Base-by-base conservation (phyloP, 345 rosid genomes). In the Corchorus olitorius region DNA sequence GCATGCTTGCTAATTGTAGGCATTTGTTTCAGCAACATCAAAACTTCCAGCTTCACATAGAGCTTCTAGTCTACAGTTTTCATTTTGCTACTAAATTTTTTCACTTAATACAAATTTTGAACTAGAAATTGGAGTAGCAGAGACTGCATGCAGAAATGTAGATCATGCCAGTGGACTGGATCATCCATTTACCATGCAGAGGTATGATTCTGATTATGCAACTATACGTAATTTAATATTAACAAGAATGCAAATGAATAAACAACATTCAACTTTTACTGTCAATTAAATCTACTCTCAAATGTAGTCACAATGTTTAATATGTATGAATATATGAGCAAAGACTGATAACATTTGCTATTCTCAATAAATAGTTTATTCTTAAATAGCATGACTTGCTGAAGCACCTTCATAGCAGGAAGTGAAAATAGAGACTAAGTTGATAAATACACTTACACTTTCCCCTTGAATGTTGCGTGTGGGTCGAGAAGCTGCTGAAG, bases 401-500 rank as follows among this genome's bases (percentile, higher is more conserved):
- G 33, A 70, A 52, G 60, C 15, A 64, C 22, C 17, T 49, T 48
- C 34, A 70, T 69, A 67, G 50, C 35, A 14, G 22, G 58, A 64
- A 56, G 3, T 16, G 17, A 41, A 41, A 0, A 41, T 17, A 34
- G 13, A 33, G 65, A 48, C 41, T n/a, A 12, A 48, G 50, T 34
- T 59, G 60, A 76, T 10, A 10, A 8, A 61, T 33, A 75, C 60
- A 70, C 89, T 78, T 81, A 92, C 98, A 77, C 79, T 91, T 75
- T 90, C 93, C 84, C 94, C 92, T 62, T 83, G 87, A 67, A 93
- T 87, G 78, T 89, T 93, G 61, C 87, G 97, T 53, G 81, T 75
- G 61, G 92, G 86, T 73, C 81, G 93, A 50, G 96, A 85, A 80
- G 92, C 83, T 69, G 86, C 78, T 8, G 89, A 86, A 69, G 91